These are phyloP conservation scores for Naumovozyma dairenensis DNA, from an alignment of 805 yeast species.

Conservation along the genomic window DNA sequence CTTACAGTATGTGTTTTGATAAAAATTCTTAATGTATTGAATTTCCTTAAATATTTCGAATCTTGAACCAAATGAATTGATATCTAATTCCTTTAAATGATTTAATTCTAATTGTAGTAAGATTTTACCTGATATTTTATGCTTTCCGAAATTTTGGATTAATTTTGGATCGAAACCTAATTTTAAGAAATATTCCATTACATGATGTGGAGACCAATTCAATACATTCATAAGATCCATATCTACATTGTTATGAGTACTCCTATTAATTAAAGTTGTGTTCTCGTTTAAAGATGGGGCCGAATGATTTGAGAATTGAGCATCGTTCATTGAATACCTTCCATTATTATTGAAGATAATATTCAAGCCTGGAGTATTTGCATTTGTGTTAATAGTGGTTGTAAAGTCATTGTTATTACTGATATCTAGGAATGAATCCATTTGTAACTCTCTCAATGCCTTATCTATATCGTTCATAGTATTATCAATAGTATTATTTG, in stretches of 20 bases:
- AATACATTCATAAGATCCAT: conserved; percentile 29
- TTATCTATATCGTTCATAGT: conserved; percentile 64
- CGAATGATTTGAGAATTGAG: too few relatives aligned
- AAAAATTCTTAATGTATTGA: conserved; percentile 48
- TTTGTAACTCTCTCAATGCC: conserved; percentile 53
- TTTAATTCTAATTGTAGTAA: conserved; percentile 76
- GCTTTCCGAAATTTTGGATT: conserved; percentile 69
- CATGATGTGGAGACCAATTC: conserved; percentile 80
- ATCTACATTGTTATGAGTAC: too few relatives aligned
- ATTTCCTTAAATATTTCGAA: conserved; percentile 86
- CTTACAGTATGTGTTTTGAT: too few relatives aligned
- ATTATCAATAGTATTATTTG: conserved; percentile 28
- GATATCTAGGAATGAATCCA: too few relatives aligned
- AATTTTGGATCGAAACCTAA: conserved; percentile 62
- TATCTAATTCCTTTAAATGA: conserved; percentile 83
- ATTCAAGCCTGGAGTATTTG: too few relatives aligned
- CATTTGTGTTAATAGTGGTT: too few relatives aligned
- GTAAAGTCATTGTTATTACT: too few relatives aligned
- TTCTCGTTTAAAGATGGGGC: too few relatives aligned
- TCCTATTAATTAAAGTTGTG: too few relatives aligned
- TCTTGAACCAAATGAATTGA: conserved; percentile 86
- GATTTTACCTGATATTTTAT: conserved; percentile 80
- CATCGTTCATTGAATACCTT: too few relatives aligned
- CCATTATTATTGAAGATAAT: too few relatives aligned
- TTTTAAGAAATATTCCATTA: conserved; percentile 59